Conservation (phyloP, 129 eudicot genomes). For the Deinandra increscens region DNA sequence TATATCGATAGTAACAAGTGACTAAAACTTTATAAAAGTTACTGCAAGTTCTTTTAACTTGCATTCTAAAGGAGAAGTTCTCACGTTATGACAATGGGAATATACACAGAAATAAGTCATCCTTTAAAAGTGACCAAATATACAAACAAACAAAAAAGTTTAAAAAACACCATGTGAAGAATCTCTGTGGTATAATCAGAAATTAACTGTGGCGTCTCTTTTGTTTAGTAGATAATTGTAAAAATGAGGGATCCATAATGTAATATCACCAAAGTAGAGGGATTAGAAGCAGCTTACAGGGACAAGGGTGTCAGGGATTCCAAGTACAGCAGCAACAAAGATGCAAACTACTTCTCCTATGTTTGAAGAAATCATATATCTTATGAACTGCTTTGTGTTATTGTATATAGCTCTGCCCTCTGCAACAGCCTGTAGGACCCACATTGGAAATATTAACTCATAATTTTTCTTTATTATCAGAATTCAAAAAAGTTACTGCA, state of each 20-base stretch:
- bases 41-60: not conserved
- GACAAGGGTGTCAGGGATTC: conserved; percentile 95
- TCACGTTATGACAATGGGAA: not conserved
- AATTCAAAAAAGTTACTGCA: not conserved
- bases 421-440: conserved; percentile 83
- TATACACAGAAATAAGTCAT: not conserved
- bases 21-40: not conserved
- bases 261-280: conserved; percentile 9
- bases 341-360: conserved; percentile 99
- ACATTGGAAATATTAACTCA: conserved; percentile 7
- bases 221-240: not conserved
- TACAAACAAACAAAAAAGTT: not conserved
- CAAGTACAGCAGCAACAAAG: conserved; percentile 98
- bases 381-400: conserved; percentile 95
- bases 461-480: conserved; percentile 2
- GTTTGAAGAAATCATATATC: conserved; percentile 99
- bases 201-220: not conserved
- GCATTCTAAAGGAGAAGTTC: not conserved
- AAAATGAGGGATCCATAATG: not conserved
- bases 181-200: not conserved
- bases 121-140: not conserved
- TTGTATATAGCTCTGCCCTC: conserved; percentile 99
- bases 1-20: not conserved
- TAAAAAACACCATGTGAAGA: not conserved
- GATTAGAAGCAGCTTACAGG: conserved; percentile 61